Conservation (phyloP, 371 early-diverging fungal species). For the Mortierella polycephala region DNA sequence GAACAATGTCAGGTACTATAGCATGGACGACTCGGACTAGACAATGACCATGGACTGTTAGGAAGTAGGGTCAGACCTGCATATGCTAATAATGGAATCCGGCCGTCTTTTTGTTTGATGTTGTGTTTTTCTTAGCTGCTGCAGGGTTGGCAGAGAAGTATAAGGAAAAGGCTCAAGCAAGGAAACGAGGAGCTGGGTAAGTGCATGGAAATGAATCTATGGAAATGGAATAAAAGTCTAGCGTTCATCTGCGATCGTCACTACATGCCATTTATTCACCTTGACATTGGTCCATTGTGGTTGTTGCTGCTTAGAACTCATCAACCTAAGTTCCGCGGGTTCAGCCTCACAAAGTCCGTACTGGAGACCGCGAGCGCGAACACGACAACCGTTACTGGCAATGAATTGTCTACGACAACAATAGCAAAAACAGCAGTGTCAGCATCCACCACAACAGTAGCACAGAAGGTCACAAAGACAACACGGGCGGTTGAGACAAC, state of each 20-base stretch:
- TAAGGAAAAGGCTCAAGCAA: conserved; percentile 42
- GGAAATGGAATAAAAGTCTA: not conserved
- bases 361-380: no score
- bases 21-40: no score
- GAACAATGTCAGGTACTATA: no score
- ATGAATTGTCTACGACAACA: not conserved
- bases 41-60: no score
- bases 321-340: conserved; percentile 41
- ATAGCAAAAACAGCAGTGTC: not conserved
- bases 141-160: conserved; percentile 32
- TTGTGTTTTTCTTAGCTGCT: not conserved
- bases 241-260: not conserved
- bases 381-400: no score
- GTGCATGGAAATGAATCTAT: not conserved
- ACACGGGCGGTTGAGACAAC: no score
- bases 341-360: conserved; percentile 21
- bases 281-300: not conserved
- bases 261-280: conserved; percentile 2
- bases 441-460: not conserved
- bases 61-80: no score
- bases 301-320: conserved; percentile 28
- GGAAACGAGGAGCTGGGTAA: conserved; percentile 52
- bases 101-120: not conserved
- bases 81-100: not conserved
- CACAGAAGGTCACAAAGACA: not conserved